Base-by-base conservation (phyloP, 2,329 filamentous ascomycete species). In the Aspergillus hortae region DNA sequence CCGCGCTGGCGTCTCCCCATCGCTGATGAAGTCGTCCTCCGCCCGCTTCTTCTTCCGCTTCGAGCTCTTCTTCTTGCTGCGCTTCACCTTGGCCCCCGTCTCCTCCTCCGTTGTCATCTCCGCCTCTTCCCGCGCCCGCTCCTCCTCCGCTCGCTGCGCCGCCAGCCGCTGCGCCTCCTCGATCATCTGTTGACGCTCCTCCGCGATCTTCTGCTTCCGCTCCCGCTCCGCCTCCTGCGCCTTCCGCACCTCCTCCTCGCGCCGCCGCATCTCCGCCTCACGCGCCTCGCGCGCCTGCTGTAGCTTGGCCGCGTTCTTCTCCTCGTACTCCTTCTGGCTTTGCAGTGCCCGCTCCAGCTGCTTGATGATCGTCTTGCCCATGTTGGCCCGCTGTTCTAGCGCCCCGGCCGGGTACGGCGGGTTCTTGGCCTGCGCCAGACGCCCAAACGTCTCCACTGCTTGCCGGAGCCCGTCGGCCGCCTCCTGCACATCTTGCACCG, bases 361-460 rank as follows among this genome's bases (percentile, higher is more conserved):
- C 63, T 90, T 91, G 58, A 89, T 87, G 75, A 96, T 90, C 1
- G 95, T 99, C 69, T 96, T 86, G 58, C 90, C 92, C 94, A 99
- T 99, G 78, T 90, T 95, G 41, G 94, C 92, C 66, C 95, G 90
- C 73, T 95, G 90, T 70, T 97, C 92, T 33, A 99, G 84, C 61
- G 96, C 90, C 54, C 88, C 82, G 62, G 90, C 87, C 6, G 92
- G 94, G 71, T 96, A 99, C 0, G 94, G 95, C 4, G 94, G 83
- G 55, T 80, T 80, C 51, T 84, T 84, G 33, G 76, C 76, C 58
- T 80, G 79, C 1, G 84, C 82, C 48, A 88, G 80, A 17, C 75
- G 77, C 33, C 75, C 77, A 54, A 88, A 84, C 9, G 80, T 75
- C 47, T 87, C 85, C 60, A 97, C 96, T 12, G 94, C 92, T 57